Evolutionary conservation across 495 filamentous ascomycete genomes (phyloP).

Genomic region (Articulospora tetracladia): DNA sequence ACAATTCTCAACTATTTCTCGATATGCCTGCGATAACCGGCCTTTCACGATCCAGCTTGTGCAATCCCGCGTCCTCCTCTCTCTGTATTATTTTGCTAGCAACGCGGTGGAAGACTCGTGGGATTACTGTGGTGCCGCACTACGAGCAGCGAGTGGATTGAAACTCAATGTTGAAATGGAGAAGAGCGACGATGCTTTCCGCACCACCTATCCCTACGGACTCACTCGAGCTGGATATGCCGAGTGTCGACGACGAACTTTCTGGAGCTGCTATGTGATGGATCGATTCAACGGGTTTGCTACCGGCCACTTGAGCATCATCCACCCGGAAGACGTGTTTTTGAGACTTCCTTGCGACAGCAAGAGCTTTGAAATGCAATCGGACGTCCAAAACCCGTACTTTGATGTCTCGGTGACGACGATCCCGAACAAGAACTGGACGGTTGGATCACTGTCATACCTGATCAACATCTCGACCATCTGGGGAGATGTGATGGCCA

Average conservation of each 20-base stretch:
- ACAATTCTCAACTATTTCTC: conserved; percentile 53
- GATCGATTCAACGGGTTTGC: conserved; percentile 60
- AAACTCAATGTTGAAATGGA: conserved; percentile 59
- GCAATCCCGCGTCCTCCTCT: conserved; percentile 59
- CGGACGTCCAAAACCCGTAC: conserved; percentile 47
- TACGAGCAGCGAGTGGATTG: conserved; percentile 53
- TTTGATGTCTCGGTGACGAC: conserved; percentile 46
- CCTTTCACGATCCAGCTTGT: conserved; percentile 56
- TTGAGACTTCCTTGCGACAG: conserved; percentile 58
- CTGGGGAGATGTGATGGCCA: conserved; percentile 59
- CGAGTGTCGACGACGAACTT: conserved; percentile 63
- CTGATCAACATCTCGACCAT: conserved; percentile 56
- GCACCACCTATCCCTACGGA: conserved; percentile 48
- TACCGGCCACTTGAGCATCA: conserved; percentile 38
- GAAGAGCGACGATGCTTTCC: conserved; percentile 39
- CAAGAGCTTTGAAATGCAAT: conserved; percentile 52
- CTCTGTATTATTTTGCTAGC: conserved; percentile 59
- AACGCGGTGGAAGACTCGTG: conserved; percentile 49
- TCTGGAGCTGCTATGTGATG: conserved; percentile 62
- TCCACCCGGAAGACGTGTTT: conserved; percentile 54
- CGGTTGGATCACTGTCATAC: conserved; percentile 53
- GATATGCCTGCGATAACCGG: conserved; percentile 50
- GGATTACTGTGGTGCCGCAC: conserved; percentile 56
- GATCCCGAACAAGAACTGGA: conserved; percentile 20
- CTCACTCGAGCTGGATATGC: conserved; percentile 52